Evolutionary conservation across 345 rosid genomes (phyloP).

Genomic region (Jatropha curcas): DNA sequence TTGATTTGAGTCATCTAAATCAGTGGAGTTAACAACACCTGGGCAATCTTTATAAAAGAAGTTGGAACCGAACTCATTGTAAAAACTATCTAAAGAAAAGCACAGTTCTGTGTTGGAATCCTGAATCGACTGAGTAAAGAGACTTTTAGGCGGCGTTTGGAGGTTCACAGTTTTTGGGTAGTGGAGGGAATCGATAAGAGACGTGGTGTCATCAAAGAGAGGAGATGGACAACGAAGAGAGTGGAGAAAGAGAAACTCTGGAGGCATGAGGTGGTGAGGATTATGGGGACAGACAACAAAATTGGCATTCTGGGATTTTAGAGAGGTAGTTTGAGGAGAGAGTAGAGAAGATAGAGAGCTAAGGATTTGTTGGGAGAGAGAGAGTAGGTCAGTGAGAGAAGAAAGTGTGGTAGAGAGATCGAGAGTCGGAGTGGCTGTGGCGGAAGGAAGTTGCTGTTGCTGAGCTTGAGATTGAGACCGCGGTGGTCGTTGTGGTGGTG

Average conservation of each 20-base stretch:
- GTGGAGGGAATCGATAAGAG: constrained; percentile 34
- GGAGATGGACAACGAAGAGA: constrained; percentile 65
- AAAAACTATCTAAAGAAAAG: constrained; percentile 54
- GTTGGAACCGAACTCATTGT: constrained; percentile 35
- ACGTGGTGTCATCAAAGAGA: too few relatives aligned
- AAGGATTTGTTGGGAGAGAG: constrained; percentile 40
- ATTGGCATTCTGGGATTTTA: constrained; percentile 23
- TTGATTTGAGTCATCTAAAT: too few relatives aligned
- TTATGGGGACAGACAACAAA: constrained; percentile 57
- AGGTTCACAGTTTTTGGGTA: constrained; percentile 49
- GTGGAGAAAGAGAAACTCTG: constrained; percentile 68
- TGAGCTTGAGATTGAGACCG: constrained; percentile 4
- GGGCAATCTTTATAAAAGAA: constrained; percentile 73
- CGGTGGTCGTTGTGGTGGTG: constrained; percentile 10
- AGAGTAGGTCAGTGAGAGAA: constrained; percentile 45
- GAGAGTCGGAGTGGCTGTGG: not conserved
- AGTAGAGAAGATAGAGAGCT: constrained; percentile 19
- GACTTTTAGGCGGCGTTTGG: constrained; percentile 11
- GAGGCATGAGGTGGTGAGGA: constrained; percentile 67
- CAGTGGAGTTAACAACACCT: constrained; percentile 54
- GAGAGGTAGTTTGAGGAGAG: constrained; percentile 29
- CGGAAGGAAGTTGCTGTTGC: not conserved
- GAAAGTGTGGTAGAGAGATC: constrained; percentile 48
- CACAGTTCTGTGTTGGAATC: constrained; percentile 37
- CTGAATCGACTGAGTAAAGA: constrained; percentile 18